Percentiles rank a stretch among this genome's conserved stretches.
phyloP scores from a whole-genome alignment of 306 rosid species.

The Quercus wislizeni region DNA sequence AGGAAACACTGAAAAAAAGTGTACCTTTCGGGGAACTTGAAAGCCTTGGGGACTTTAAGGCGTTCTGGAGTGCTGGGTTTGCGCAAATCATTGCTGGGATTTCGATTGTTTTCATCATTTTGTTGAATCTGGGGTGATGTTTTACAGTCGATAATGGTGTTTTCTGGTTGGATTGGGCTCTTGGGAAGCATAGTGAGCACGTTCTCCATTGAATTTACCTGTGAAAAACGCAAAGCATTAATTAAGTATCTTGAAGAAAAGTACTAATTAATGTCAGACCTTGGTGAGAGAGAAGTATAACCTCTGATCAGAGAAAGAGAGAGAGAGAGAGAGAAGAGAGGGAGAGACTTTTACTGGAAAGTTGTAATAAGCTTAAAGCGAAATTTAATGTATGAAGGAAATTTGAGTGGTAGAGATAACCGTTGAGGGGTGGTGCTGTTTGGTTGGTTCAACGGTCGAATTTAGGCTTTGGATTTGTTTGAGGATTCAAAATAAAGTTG shows the following conservation, averaged over 20 bases:
- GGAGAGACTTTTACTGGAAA: not conserved
- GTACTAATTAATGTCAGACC: not conserved
- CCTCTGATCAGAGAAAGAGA: not conserved
- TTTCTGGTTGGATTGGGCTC: conserved; percentile 32
- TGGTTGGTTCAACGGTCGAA: conserved; percentile 41
- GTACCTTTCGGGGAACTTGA: conserved; percentile 87
- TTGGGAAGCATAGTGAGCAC: conserved; percentile 27
- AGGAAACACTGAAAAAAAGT: not conserved
- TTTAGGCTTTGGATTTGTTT: not conserved
- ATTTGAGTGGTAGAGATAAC: conserved; percentile 15
- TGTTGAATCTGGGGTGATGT: conserved; percentile 39
- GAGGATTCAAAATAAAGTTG: conserved; percentile 3
- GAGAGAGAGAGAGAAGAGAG: not conserved
- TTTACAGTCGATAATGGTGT: conserved; percentile 26
- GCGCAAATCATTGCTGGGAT: conserved; percentile 42
- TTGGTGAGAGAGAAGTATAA: not conserved
- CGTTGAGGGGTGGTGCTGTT: conserved; percentile 16
- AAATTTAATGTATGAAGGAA: not conserved
- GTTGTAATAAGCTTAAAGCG: not conserved
- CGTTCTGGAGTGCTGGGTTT: conserved; percentile 60
- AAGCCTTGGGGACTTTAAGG: conserved; percentile 75
- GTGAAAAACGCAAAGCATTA: not conserved
- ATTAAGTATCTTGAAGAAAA: not conserved
- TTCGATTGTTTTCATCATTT: conserved; percentile 21
- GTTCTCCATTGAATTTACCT: conserved; percentile 41